Percentiles rank a stretch among this genome's conserved stretches.
Evolutionary conservation across 108 stramenopile species (phyloP).

Genomic region (Skeletonema tropicum): DNA sequence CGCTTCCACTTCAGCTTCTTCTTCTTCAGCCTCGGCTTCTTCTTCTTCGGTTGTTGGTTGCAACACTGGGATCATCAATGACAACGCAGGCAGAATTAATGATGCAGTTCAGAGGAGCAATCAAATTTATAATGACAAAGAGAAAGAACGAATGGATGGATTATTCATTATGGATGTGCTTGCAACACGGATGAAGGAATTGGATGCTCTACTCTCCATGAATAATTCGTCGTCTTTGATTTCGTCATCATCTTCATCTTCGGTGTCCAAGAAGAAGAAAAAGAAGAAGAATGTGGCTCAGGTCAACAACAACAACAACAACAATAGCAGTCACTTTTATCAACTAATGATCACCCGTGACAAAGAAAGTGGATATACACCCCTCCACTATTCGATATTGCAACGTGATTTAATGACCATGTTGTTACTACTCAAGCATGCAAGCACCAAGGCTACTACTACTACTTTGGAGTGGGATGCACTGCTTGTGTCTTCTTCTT

Average conservation of each 20-base stretch:
- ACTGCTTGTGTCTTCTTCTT: background rate
- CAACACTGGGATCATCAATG: no score
- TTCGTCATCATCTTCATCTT: no score
- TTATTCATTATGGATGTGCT: background rate
- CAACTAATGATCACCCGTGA: background rate
- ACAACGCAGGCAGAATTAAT: no score
- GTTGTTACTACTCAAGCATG: background rate
- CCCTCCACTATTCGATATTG: background rate
- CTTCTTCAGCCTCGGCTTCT: no score
- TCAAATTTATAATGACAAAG: background rate
- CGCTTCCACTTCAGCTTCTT: no score
- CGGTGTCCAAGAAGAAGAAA: no score
- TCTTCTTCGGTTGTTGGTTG: no score
- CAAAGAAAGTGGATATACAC: constrained; percentile 1
- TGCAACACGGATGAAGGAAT: background rate
- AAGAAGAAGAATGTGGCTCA: no score
- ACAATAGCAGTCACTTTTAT: background rate
- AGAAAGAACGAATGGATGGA: constrained; percentile 1
- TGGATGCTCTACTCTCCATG: background rate
- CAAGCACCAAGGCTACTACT: background rate
- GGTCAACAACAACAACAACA: background rate
- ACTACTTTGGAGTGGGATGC: background rate
- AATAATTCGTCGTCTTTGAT: no score
- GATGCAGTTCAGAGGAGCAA: no score
- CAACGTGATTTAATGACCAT: background rate